phyloP scores from a whole-genome alignment of 805 yeast species.

The Pichia manshurica region DNA sequence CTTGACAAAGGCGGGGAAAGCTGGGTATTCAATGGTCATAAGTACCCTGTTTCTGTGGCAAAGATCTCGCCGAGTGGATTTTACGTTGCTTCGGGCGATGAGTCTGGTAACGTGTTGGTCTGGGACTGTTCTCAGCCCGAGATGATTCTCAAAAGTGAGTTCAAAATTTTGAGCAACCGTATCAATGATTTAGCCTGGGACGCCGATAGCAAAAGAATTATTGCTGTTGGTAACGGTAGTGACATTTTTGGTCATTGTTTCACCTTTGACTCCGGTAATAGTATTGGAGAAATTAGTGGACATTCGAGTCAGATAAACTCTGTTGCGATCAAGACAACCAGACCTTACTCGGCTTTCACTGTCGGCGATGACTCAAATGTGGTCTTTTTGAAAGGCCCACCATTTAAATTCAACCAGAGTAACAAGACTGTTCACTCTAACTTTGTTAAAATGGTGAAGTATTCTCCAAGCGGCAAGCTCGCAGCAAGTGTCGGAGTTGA shows the following conservation, averaged over 20 bases:
- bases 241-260: conserved; percentile 90
- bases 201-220: conserved; percentile 73
- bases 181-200: conserved; percentile 90
- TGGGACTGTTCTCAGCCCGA: conserved; percentile 69
- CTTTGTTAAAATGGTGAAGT: conserved; percentile 74
- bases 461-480: conserved; percentile 72
- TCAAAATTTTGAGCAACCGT: conserved; percentile 66
- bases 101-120: conserved; percentile 78
- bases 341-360: conserved; percentile 93
- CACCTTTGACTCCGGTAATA: conserved; percentile 90
- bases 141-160: conserved; percentile 69
- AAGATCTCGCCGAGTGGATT: conserved; percentile 84
- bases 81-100: conserved; percentile 90
- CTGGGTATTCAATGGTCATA: conserved; percentile 57
- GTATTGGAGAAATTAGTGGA: conserved; percentile 95
- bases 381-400: conserved; percentile 88
- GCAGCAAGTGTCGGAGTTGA: conserved; percentile 84
- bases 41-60: conserved; percentile 70
- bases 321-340: conserved; percentile 72
- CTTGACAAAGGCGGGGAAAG: conserved; percentile 47
- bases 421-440: conserved; percentile 71
- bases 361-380: conserved; percentile 84
- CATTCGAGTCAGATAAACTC: conserved; percentile 81
- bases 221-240: conserved; percentile 93
- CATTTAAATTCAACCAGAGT: conserved; percentile 77